Evolutionary conservation across 495 filamentous ascomycete genomes (phyloP), one percentile per base, ranked within the genome.

Genomic region (Amniculicola lignicola): DNA sequence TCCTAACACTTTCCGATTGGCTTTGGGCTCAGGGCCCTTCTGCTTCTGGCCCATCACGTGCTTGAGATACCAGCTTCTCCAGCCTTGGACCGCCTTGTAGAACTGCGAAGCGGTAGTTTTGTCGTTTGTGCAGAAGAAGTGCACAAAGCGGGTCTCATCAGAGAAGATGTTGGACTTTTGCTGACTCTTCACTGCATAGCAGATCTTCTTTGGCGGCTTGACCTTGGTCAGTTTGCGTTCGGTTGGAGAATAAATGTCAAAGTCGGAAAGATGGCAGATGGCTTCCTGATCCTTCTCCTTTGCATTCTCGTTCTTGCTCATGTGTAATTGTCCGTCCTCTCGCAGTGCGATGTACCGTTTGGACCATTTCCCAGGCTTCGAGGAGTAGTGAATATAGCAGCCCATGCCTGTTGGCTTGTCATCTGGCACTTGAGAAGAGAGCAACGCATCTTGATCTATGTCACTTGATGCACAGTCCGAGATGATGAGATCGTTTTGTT

Each of bases 131-230:
- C 81, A 81, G 71, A 98, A 95, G 69, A 90, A 96, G 57, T 97
- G 92, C 10, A 94, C 84, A 67, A 88, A 98, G 51, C 90, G 90
- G 21, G 87, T 82, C 0, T 84, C 86, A 28, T 83, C 84, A 29
- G 88, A 66, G 63, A 97, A 98, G 65, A 95, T 83, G 28, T 78
- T 85, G 4, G 85, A 84, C 62, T 94, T 96, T 66, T 97, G 85
- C 69, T 96, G 93, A 57, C 89, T 94, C 68, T 95, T 96, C 60
- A 98, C 78, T 2, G 89, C 91, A 64, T 85, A 91, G 69, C 89
- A 95, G 49, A 84, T 75, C 63, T 86, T 81, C 21, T 82, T 82
- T 22, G 85, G 79, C 4, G 80, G 71, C 41, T 67, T 71, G 47
- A 74, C 64, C 51, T 68, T 70, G 9, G 53, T 7, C 21, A 59